Base-by-base conservation (phyloP, 139 green algal species). In the Chlorella vulgaris region DNA sequence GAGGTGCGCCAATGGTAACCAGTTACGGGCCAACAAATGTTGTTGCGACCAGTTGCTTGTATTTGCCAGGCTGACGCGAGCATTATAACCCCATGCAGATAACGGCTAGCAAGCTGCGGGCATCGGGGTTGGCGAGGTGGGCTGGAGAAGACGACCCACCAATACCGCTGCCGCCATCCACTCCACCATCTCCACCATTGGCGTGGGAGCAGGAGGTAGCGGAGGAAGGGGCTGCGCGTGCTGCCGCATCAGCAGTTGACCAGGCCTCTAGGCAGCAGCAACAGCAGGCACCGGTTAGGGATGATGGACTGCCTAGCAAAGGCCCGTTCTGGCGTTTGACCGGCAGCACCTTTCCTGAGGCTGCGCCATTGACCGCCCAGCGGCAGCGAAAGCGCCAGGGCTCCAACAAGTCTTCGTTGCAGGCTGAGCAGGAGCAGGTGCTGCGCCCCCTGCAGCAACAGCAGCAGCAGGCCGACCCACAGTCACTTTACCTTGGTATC, bases 401-500 rank as follows among this genome's bases (percentile, higher is more conserved):
- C 21, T 2, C 71, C 13, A 3, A 31, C 36, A 26, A 8, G 22
- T 28, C 40, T 35, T 4, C 66, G 22, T 36, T 33, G 40, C 39
- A 63, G 42, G 3, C 28, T 13, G 42, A 61, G 29, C 24, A 76
- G 69, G 42, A 42, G 42, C 38, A 39, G 42, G 42, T 8, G 7
- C 69, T 13, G 29, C 68, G 28, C 21, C 50, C 18, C 53, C 43
- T n/a, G 65, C 79, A n/a, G 55, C 51, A 24, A 58, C 78, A 42
- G 65, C 79, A n/a, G 55, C 51, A 24, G 69, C 78, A 42, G 10
- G 7, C 73, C 7, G 73, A 66, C 6, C 69, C 69, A 2, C 61
- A 65, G 68, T 84, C 85, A 26, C 21, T 47, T 15, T 91, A 90
- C 78, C 69, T 91, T 33, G 82, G 84, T 18, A 63, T 83, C 28